These are phyloP conservation scores for Alternaria alternata DNA, from an alignment of 2,329 filamentous ascomycete species.

Conservation along the genomic window DNA sequence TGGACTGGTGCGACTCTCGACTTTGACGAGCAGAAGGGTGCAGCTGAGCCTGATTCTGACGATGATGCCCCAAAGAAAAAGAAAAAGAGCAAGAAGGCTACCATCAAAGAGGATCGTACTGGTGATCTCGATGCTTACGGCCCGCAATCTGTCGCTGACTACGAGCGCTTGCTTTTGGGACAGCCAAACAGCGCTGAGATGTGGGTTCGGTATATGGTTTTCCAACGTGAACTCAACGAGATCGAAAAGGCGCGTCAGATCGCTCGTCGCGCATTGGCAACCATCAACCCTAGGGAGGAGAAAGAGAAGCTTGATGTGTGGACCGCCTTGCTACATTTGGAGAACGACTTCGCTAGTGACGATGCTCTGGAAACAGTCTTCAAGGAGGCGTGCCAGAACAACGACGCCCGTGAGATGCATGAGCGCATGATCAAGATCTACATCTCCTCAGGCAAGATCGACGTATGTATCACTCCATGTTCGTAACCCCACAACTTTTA, in stretches of 20 bases:
- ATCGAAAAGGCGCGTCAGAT: slow-evolving; percentile 86
- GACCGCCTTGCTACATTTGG: slow-evolving; percentile 93
- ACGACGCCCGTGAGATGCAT: slow-evolving; percentile 88
- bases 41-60: slow-evolving; percentile 63
- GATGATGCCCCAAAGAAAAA: slow-evolving; percentile 63
- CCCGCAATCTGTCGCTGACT: slow-evolving; percentile 89
- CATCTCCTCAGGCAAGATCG: slow-evolving; percentile 86
- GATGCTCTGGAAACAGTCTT: slow-evolving; percentile 86
- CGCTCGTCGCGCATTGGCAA: slow-evolving; percentile 87
- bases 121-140: slow-evolving; percentile 90
- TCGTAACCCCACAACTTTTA: slow-evolving; percentile 14
- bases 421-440: slow-evolving; percentile 92
- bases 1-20: slow-evolving; percentile 75
- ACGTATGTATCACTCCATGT: slow-evolving; percentile 63
- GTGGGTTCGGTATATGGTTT: slow-evolving; percentile 99
- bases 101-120: slow-evolving; percentile 86
- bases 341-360: slow-evolving; percentile 87
- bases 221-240: slow-evolving; percentile 92
- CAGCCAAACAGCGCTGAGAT: slow-evolving; percentile 92
- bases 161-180: slow-evolving; percentile 88
- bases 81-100: slow-evolving; percentile 77
- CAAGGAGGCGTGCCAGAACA: slow-evolving; percentile 91
- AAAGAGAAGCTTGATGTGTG: slow-evolving; percentile 94
- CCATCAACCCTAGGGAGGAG: slow-evolving; percentile 90
- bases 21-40: slow-evolving; percentile 61